Percentiles rank a stretch among this genome's conserved stretches.
Conservation (phyloP, 1,139 yeast species). For the Scheffersomyces quercinus region DNA sequence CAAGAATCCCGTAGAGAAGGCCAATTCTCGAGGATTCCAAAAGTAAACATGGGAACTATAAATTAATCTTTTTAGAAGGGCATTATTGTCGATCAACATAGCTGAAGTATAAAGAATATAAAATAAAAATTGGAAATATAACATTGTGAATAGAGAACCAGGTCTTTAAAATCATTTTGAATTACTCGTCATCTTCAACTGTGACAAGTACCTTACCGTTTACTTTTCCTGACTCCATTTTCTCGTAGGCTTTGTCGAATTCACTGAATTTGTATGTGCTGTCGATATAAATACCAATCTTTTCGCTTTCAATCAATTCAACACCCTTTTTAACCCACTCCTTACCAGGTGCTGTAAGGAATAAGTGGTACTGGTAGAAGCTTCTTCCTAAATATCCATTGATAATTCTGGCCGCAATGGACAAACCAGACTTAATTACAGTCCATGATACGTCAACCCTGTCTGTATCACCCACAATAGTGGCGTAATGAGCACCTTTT, state of each 20-base stretch:
- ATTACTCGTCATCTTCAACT: background rate
- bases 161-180: background rate
- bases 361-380: conserved; percentile 14
- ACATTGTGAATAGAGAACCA: no score
- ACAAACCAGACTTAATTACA: background rate
- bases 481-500: conserved; percentile 31
- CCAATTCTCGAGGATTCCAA: no score
- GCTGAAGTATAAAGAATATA: no score
- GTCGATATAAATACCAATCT: conserved; percentile 52
- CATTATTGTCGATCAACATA: no score
- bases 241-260: conserved; percentile 24
- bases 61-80: no score
- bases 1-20: no score
- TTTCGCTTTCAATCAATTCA: conserved; percentile 42
- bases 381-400: conserved; percentile 14
- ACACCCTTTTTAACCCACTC: conserved; percentile 18
- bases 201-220: background rate
- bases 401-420: conserved; percentile 9
- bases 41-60: no score
- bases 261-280: conserved; percentile 51
- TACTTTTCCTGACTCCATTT: background rate
- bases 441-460: conserved; percentile 23
- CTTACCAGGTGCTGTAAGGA: conserved; percentile 16
- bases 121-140: no score
- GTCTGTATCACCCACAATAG: conserved; percentile 52